Evolutionary conservation across 2,329 filamentous ascomycete species (phyloP), one percentile per base, ranked within the genome.

Genomic region (Phyllosticta citriasiana): DNA sequence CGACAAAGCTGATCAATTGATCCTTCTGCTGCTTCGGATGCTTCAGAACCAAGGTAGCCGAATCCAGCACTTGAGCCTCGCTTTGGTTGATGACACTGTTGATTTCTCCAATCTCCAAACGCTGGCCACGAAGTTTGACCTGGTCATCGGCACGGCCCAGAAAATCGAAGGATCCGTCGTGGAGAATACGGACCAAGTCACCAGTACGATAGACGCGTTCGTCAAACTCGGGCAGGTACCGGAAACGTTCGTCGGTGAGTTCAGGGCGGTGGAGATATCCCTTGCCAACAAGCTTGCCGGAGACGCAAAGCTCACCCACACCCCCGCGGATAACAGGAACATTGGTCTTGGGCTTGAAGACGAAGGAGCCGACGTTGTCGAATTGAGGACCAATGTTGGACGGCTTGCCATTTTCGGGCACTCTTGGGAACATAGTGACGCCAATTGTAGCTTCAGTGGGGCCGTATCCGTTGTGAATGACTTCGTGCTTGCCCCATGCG

Each of bases 371-470:
- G 0, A 96, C 92, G 64, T 97, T 97, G 65, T 87, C 83, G 65
- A 96, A 97, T 65, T 91, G 88, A 26, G 80, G 82, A 0, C 92
- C 92, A 66, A 97, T 97, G 67, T 97, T 97, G 10, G 90, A 88
- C 0, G 92, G 85, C 30, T 91, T 88, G 0, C 90, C 91, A 65
- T 88, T 88, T 22, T 77, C 73, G 0, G 89, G 88, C 7, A 96
- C 89, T 35, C 89, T 82, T n/a, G 87, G 86, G 67, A 88, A 92
- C 82, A 94, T 95, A 0, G 92, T 96, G 40, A 92, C 88, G 4
- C 92, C 92, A 65, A 97, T 97, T 0, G 92, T 97, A 0, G 90
- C 88, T 72, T 97, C 93, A 0, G 92, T 97, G 1, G 92, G 93
- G 0, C 92, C 92, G 65, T 96, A 80, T 2, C 91, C 91, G 68